A percentile compares a stretch with the other conserved stretches of the same genome.
Evolutionary conservation across 495 filamentous ascomycete species (phyloP).

Genomic region (Penicillium lividum): DNA sequence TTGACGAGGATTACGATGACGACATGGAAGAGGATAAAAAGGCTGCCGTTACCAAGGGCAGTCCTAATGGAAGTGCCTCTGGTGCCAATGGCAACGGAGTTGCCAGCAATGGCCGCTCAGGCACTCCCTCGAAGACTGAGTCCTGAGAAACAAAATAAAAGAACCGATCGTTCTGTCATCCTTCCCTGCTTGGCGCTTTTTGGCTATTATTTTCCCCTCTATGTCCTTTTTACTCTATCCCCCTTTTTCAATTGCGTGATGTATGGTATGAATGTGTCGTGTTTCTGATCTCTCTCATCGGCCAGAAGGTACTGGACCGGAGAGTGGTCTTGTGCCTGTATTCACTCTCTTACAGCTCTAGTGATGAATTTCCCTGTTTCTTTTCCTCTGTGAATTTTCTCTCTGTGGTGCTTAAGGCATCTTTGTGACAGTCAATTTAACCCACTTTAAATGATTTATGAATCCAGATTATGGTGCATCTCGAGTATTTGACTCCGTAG

Average conservation of each 20-base stretch:
- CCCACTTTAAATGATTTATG: conserved; percentile 9
- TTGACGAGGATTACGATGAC: conserved; percentile 96
- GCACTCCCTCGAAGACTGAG: conserved; percentile 39
- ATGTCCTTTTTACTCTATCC: conserved; percentile 20
- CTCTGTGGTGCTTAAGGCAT: conserved; percentile 22
- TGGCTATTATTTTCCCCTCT: conserved; percentile 16
- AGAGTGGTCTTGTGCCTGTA: conserved; percentile 19
- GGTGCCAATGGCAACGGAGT: conserved; percentile 36
- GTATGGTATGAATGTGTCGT: conserved; percentile 34
- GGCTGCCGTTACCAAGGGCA: conserved; percentile 40
- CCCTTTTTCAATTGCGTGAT: conserved; percentile 23
- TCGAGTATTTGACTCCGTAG: background rate
- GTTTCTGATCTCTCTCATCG: conserved; percentile 17
- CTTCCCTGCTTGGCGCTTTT: conserved; percentile 4
- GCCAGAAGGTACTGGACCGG: conserved; percentile 17
- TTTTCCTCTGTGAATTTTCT: conserved; percentile 30
- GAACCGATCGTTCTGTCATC: conserved; percentile 4
- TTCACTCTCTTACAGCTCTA: conserved; percentile 26
- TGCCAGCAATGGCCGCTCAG: conserved; percentile 29
- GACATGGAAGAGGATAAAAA: conserved; percentile 82
- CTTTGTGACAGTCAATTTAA: conserved; percentile 22
- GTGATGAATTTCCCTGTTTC: conserved; percentile 30
- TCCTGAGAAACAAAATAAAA: conserved; percentile 26
- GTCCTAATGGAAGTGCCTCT: conserved; percentile 42
- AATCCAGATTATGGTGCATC: background rate